Base-by-base conservation (phyloP, 2,329 filamentous ascomycete species). In the Ploettnerulaceae sp. region DNA sequence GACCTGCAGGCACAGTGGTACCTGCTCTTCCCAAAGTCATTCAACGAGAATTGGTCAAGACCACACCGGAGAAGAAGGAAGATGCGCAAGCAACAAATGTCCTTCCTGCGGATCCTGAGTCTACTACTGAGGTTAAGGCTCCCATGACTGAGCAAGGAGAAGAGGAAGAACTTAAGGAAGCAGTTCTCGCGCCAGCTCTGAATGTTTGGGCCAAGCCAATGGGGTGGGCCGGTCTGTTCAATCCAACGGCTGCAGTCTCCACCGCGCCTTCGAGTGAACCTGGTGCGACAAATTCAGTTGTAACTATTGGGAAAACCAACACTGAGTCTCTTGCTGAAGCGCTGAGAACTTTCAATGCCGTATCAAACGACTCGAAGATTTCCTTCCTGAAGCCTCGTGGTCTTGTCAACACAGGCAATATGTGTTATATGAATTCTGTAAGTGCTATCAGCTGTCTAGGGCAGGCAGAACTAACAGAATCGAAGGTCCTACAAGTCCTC, bases 371-470 rank as follows among this genome's bases (percentile, higher is more conserved):
- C 53, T 65, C 67, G 28, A 87, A 84, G 59, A 72, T 91, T 56
- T 74, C 85, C 14, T 96, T 96, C 62, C 75, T 98, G 40, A 89
- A 97, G 68, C 93, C 93, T 40, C 81, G 91, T 56, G 93, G 93
- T 38, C 77, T 98, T 62, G 86, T 95, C 57, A 98, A 98, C 69
- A 94, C 91, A 31, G 93, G 93, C 39, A 97, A 98, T 64, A 94
- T 97, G 87, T 98, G 93, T 69, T 98, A 98, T 70, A 97, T 98
- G 93, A 98, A 97, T 72, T 96, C 93, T 54, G 91, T 95, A 75
- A 70, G 87, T 71, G 14, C 18, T 24, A 14, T 15, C 12, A n/a
- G 15, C 14, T 25, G 11, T 3, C 36, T 17, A 12, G 12, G 12
- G 37, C 20, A 29, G 42, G 7, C 17, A 17, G 8, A 45, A 49